Evolutionary conservation across 1,284 basidiomycete species (phyloP).

Genomic region (Lignosus rhinocerotis): DNA sequence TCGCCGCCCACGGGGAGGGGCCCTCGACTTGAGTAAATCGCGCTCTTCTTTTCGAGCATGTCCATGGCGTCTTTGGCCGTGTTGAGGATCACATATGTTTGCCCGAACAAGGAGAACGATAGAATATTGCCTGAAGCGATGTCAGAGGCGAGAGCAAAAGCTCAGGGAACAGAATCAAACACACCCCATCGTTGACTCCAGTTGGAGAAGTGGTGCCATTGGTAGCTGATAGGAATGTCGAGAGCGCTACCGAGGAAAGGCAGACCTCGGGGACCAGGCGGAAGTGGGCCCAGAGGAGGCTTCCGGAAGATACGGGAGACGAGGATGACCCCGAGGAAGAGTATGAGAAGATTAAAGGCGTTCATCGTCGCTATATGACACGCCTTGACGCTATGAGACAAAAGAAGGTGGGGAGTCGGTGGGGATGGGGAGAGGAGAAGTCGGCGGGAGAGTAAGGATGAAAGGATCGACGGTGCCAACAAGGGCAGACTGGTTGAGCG

Average conservation of each 20-base stretch:
- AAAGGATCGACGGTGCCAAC: not conserved
- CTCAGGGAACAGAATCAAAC: not conserved
- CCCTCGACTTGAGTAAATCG: constrained; percentile 68
- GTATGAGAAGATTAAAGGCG: not conserved
- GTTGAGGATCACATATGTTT: constrained; percentile 60
- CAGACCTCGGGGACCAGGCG: constrained; percentile 24
- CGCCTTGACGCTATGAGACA: not conserved
- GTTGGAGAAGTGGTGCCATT: constrained; percentile 55
- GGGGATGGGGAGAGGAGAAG: constrained; percentile 2
- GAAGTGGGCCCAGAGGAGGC: constrained; percentile 8
- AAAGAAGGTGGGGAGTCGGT: not conserved
- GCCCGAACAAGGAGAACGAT: constrained; percentile 59
- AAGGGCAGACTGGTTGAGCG: not conserved
- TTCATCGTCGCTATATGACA: not conserved
- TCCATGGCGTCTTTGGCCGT: constrained; percentile 52
- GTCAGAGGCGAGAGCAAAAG: not conserved
- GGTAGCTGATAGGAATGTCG: constrained; percentile 26
- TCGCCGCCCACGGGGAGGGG: constrained; percentile 42
- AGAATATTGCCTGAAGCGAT: constrained; percentile 53
- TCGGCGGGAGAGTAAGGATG: not conserved
- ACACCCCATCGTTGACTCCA: constrained; percentile 46
- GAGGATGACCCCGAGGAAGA: constrained; percentile 8
- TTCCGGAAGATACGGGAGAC: constrained; percentile 29
- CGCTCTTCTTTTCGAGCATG: constrained; percentile 67
- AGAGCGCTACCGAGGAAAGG: constrained; percentile 26